Conservation (phyloP, 768 basidiomycete genomes). For the Rhodocollybia butyracea region DNA sequence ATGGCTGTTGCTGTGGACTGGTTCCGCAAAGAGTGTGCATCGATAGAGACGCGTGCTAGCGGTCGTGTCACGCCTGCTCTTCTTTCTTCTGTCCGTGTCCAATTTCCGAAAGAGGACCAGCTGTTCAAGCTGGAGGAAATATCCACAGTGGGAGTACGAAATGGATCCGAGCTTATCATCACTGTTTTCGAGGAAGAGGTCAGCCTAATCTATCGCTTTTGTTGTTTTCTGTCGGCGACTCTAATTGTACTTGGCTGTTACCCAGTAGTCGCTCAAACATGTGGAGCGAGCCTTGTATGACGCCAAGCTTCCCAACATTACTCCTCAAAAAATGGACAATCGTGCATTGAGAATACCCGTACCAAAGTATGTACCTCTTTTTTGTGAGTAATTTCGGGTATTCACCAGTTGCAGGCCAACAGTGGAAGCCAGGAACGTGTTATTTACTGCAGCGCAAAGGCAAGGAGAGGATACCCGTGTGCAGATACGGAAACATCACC, state of each 20-base stretch:
- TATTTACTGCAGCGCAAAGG: slow-evolving; percentile 53
- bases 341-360: slow-evolving; percentile 78
- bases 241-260: neutral
- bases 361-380: slow-evolving; percentile 54
- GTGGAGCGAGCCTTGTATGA: slow-evolving; percentile 75
- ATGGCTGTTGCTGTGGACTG: slow-evolving; percentile 69
- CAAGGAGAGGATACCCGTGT: slow-evolving; percentile 74
- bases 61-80: slow-evolving; percentile 76
- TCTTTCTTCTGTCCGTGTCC: slow-evolving; percentile 65
- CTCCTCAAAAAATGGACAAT: slow-evolving; percentile 69
- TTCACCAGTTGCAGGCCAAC: slow-evolving; percentile 53
- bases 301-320: slow-evolving; percentile 68
- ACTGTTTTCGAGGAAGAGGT: slow-evolving; percentile 81
- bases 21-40: slow-evolving; percentile 76
- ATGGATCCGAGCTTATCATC: slow-evolving; percentile 69
- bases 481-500: slow-evolving; percentile 71
- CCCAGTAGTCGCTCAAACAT: slow-evolving; percentile 66
- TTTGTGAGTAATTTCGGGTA: neutral
- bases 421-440: slow-evolving; percentile 60
- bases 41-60: slow-evolving; percentile 63
- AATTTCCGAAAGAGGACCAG: slow-evolving; percentile 37
- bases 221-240: too few species aligned
- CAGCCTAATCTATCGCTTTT: slow-evolving; percentile 30
- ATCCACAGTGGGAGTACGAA: slow-evolving; percentile 77
- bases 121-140: slow-evolving; percentile 58